Evolutionary conservation across 2,329 filamentous ascomycete genomes (phyloP), one percentile per base, ranked within the genome.

Genomic region (Graphilbum fragrans): DNA sequence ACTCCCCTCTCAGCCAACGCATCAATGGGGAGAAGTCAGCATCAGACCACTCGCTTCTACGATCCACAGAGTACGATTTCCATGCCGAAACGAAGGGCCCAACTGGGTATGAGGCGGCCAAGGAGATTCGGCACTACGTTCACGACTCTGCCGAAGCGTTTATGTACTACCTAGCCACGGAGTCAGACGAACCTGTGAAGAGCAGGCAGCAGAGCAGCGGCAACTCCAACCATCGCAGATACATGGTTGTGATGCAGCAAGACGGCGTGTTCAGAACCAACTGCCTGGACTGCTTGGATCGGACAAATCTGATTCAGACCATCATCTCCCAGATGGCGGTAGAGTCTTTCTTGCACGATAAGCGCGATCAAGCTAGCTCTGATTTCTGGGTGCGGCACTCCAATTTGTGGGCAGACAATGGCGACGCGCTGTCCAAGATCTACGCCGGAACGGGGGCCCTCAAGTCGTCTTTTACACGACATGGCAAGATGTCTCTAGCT

Each of bases 201-300:
- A 27, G 27, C 21, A 20, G 35, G 12, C 20, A 21, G 16, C 31
- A 19, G 8, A 11, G 35, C 32, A 5, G 16, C 23, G 53, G 55
- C 9, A 55, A 52, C 3, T 54, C 55, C 52, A 3, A 54, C n/a
- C 53, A 62, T 21, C 52, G 54, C 7, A 65, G 72, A 19, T 67
- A 67, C 65, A 72, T 83, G 8, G 77, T 86, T 2, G 74, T 94
- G 19, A 64, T 95, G 39, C 86, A 94, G 56, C 92, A 98, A 60
- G 86, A 94, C 56, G 90, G 92, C n/a, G 76, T 94, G 6, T 96
- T 96, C 59, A 75, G 90, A 47, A 94, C 88, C 4, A 98, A 98
- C 53, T 98, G 92, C 57, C 69, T 98, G 21, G 92, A 98, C 58
- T 98, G 92, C 57, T 67, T 98, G 35, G 92, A 98, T 58, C 78